Conservation (phyloP, 106 monocot species). For the Amphibolis antarctica region DNA sequence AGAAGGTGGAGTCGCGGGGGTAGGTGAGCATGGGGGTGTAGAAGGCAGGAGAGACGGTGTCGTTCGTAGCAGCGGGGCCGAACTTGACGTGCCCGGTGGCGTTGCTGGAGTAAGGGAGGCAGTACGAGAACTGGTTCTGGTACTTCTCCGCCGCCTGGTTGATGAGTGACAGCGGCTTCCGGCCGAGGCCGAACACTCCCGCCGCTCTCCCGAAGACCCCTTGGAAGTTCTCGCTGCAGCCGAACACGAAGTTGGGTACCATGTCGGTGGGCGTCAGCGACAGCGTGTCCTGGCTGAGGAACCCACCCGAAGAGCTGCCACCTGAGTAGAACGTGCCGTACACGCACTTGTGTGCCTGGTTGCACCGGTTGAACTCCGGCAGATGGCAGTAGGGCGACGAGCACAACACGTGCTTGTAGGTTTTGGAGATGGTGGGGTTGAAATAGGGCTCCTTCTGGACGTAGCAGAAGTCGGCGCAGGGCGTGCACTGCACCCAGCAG, state of each 20-base stretch:
- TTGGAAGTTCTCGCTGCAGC: slow-evolving; percentile 11
- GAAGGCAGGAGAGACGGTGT: neutral
- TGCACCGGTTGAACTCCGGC: neutral
- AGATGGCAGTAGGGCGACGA: neutral
- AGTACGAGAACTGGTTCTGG: slow-evolving; percentile 12
- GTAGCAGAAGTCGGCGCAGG: slow-evolving; percentile 8
- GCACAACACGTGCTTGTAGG: slow-evolving; percentile 8
- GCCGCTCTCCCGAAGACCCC: neutral
- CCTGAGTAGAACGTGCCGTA: too few species aligned
- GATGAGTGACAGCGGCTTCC: neutral
- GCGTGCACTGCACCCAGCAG: slow-evolving; percentile 17
- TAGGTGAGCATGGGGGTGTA: slow-evolving; percentile 6
- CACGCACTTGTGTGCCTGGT: neutral
- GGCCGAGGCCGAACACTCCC: slow-evolving; percentile 10
- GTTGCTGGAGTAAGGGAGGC: slow-evolving; percentile 5
- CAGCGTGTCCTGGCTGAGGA: slow-evolving; percentile 4
- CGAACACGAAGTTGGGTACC: slow-evolving; percentile 10
- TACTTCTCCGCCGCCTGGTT: neutral
- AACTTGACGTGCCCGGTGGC: slow-evolving; percentile 7
- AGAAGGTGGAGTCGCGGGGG: neutral
- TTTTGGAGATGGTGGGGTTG: slow-evolving; percentile 2
- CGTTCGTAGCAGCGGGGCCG: neutral
- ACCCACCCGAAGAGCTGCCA: neutral
- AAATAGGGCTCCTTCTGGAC: slow-evolving; percentile 4
- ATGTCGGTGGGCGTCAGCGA: neutral